Base-by-base conservation (phyloP, 495 filamentous ascomycete genomes). In the Baudoinia panamericana region DNA sequence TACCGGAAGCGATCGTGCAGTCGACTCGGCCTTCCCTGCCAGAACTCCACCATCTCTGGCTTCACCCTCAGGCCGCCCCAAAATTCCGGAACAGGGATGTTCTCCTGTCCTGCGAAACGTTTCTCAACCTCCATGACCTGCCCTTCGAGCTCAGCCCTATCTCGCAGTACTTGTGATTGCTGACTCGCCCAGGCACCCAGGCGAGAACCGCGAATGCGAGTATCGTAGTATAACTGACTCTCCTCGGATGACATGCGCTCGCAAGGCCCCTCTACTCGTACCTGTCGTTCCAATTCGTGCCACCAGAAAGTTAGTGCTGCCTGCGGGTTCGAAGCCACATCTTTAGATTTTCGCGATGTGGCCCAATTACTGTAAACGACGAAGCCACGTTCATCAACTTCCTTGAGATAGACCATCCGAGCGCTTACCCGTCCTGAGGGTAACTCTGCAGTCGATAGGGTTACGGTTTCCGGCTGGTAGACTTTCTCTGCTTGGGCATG, bases 1-100 rank as follows among this genome's bases (percentile, higher is more conserved):
- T 96, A 97, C 45, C 76, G 64, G 60, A 96, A 95, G 18, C 90
- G 82, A 75, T 95, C 85, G 69, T 93, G 85, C 56, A 94, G 60
- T 25, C 90, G 71, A 66, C 78, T 93, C 41, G 77, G 68, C 40
- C 92, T 70, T 27, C 90, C 90, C 64, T 93, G 83, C 88, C 86
- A 94, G 60, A 95, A 95, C 67, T 94, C 87, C 27, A 95, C 70
- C 39, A 73, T 71, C 60, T 84, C 81, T 1, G 90, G 90, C 41
- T 85, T 69, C 39, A 97, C 68, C 50, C 88, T 75, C 59, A 61
- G 59, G 1, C 90, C 90, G 6, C 90, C 90, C 90, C 90, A 97
- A 61, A 93, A 95, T 16, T 79, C 77, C 20, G 90, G 90, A 33
- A 94, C 73, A 1, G 85, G 86, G 39, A 97, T 92, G 27, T 80